Evolutionary conservation across 2,329 filamentous ascomycete genomes (phyloP).

Genomic region (Chalaropsis thielavioides): DNA sequence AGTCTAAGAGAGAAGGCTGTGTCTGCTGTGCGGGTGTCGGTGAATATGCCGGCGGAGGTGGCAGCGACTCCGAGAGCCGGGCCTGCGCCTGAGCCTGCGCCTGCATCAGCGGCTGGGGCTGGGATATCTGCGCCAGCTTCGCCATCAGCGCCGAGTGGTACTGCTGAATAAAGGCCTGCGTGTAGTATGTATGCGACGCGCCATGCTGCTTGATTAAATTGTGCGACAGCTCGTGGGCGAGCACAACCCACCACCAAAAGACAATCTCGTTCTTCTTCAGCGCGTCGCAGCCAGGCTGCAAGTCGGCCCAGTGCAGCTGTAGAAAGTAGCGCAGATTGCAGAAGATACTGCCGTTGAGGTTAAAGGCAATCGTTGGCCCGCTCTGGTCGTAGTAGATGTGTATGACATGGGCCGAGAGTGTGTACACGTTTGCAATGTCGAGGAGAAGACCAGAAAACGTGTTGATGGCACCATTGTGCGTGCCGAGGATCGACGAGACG

Average conservation of each 20-base stretch:
- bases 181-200: conserved; percentile 70
- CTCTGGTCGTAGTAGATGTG: conserved; percentile 77
- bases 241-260: conserved; percentile 87
- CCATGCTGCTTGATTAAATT: conserved; percentile 73
- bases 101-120: neutral
- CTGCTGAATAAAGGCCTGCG: conserved; percentile 63
- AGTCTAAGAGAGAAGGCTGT: conserved; percentile 4
- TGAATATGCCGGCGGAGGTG: conserved; percentile 6
- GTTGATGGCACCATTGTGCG: conserved; percentile 49
- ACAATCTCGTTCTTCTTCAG: conserved; percentile 40
- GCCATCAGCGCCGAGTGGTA: conserved; percentile 59
- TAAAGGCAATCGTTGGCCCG: conserved; percentile 83
- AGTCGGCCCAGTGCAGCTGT: conserved; percentile 51
- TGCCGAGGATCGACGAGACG: conserved; percentile 40
- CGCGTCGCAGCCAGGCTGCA: conserved; percentile 27
- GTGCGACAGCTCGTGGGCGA: conserved; percentile 91
- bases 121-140: conserved; percentile 28
- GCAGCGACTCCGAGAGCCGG: neutral
- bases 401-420: conserved; percentile 50
- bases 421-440: conserved; percentile 59
- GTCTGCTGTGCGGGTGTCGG: neutral
- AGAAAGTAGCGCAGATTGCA: conserved; percentile 84
- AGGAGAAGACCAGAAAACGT: conserved; percentile 54
- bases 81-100: neutral
- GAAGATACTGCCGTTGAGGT: conserved; percentile 72